Conservation (phyloP, 2,329 filamentous ascomycete species). For the Diaporthe eres region DNA sequence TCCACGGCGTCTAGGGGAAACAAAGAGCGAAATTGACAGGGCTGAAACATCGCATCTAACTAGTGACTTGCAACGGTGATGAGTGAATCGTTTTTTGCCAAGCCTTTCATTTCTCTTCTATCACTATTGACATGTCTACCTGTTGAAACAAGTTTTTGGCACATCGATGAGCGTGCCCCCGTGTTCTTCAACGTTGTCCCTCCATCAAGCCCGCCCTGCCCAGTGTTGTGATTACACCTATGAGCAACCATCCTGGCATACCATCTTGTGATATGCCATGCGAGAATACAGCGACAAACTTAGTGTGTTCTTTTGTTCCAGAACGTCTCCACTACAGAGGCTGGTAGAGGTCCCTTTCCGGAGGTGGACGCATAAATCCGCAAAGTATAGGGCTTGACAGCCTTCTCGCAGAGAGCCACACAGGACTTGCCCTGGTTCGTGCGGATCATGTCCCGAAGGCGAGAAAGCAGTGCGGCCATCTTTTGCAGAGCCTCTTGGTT, state of each 20-base stretch:
- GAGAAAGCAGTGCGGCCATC: constrained; percentile 1
- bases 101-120: not conserved
- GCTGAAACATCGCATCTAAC: not conserved
- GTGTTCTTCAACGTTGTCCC: not conserved
- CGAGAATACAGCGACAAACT: not conserved
- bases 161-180: not conserved
- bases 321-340: not conserved
- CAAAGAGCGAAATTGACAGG: not conserved
- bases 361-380: not conserved
- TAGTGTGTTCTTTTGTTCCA: not conserved
- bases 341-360: not conserved
- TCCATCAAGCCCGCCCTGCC: not conserved
- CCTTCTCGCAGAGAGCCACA: constrained; percentile 8
- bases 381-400: not conserved
- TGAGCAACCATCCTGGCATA: not conserved
- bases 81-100: not conserved
- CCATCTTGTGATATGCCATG: not conserved
- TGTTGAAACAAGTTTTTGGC: too few relatives aligned
- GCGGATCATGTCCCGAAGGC: constrained; percentile 3
- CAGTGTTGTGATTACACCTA: not conserved
- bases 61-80: not conserved
- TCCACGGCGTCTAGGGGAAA: not conserved
- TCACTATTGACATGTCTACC: constrained; percentile 5
- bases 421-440: not conserved
- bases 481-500: not conserved